Evolutionary conservation across 257 asterid genomes (phyloP), one percentile per base, ranked within the genome.

Genomic region (Solanum appendiculatum): DNA sequence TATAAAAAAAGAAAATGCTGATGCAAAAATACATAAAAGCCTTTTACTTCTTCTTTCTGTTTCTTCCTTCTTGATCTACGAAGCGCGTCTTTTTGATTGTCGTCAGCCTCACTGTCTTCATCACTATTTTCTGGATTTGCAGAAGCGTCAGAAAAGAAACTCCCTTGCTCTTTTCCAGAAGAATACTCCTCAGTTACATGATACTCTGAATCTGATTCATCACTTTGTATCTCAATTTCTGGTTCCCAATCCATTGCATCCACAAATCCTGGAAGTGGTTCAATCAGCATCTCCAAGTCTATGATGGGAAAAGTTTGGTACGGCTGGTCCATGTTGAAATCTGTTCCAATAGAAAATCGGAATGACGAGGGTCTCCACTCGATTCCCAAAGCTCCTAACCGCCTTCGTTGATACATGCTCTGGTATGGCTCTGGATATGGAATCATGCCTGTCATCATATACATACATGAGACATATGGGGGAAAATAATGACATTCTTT

Each of bases 171-270:
- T 85, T 94, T 94, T 37, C 95, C 99, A 93, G 98, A 94, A 86
- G 97, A 93, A 88, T 87, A 89, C 72, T 97, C 99, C 89, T 97
- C 99, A 7, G 98, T 88, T 83, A 95, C 90, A 90, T 94, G 90
- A 92, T 97, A 97, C 90, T 97, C 99, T 15, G 99, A 93, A 91
- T 97, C 99, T 89, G 93, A 93, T 87, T 94, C 98, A 86, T 97
- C 99, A 90, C 96, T 97, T 42, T 90, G 98, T 68, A 94, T 92
- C 90, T 94, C 98, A 82, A 94, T 86, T 92, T 93, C 98, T 39
- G 98, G 98, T 90, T 95, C 99, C 99, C 98, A 97, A 80, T 94
- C 98, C 96, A 95, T 93, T 25, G 94, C 98, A 92, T 97, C 98
- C 60, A 93, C 84, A 88, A 94, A 94, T 89, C 92, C 98, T 11